These are phyloP conservation scores for Penicillium polonicum DNA, from an alignment of 2,329 filamentous ascomycete species.

Conservation along the genomic window DNA sequence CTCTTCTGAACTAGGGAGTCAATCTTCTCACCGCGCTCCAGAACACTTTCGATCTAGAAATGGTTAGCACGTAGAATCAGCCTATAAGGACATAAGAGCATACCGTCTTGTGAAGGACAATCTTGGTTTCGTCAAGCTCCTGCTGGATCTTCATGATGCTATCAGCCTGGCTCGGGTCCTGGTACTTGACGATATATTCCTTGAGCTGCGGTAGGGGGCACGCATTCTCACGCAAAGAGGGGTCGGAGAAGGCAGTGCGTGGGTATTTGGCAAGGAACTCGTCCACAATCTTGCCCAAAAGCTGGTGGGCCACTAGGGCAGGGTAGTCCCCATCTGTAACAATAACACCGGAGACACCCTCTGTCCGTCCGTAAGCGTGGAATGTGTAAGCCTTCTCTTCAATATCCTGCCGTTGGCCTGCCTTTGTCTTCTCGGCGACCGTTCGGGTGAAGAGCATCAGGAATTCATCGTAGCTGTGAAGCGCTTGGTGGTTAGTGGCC, in stretches of 20 bases:
- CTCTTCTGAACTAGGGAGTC: constrained; percentile 92
- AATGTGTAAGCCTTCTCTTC: constrained; percentile 59
- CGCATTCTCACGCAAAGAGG: constrained; percentile 46
- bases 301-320: constrained; percentile 75
- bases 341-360: constrained; percentile 73
- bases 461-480: constrained; percentile 60
- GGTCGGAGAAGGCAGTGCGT: constrained; percentile 62
- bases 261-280: constrained; percentile 80
- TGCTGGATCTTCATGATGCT: constrained; percentile 94
- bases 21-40: constrained; percentile 95
- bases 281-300: constrained; percentile 82
- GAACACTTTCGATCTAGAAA: constrained; percentile 35
- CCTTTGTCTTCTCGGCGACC: constrained; percentile 77
- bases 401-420: constrained; percentile 81
- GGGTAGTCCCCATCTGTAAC: constrained; percentile 76
- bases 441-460: constrained; percentile 85
- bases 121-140: constrained; percentile 96
- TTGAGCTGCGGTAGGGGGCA: constrained; percentile 71
- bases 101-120: constrained; percentile 90
- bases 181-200: constrained; percentile 75
- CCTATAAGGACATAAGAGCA: constrained; percentile 39
- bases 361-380: constrained; percentile 69
- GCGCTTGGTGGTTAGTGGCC: constrained; percentile 3
- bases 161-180: constrained; percentile 85
- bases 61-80: constrained; percentile 41